Percentiles rank a stretch among this genome's conserved stretches.
These are phyloP conservation scores for Alternaria atra DNA, from an alignment of 2,329 filamentous ascomycete species.

Conservation along the genomic window DNA sequence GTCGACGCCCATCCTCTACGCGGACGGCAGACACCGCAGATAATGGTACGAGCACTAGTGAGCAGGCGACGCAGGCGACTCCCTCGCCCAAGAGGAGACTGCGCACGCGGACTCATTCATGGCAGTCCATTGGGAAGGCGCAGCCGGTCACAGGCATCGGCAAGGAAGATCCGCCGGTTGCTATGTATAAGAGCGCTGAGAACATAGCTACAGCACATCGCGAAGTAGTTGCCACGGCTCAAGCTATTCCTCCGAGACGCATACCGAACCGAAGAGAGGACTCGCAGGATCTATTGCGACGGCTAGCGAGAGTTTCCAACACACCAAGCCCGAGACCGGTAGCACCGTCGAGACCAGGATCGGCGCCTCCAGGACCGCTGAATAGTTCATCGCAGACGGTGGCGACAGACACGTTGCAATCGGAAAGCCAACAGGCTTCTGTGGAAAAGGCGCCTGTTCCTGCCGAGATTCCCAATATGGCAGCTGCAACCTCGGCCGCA, in stretches of 20 bases:
- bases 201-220: slow-evolving; percentile 42
- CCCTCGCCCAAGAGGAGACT: slow-evolving; percentile 21
- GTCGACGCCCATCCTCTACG: slow-evolving; percentile 26
- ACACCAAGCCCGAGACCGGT: slow-evolving; percentile 56
- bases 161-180: slow-evolving; percentile 44
- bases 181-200: slow-evolving; percentile 47
- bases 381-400: slow-evolving; percentile 26
- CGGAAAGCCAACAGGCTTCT: background rate
- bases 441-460: slow-evolving; percentile 9
- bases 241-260: slow-evolving; percentile 37
- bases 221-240: slow-evolving; percentile 34
- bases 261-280: slow-evolving; percentile 50
- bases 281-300: slow-evolving; percentile 57
- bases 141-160: slow-evolving; percentile 36
- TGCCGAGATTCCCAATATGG: background rate
- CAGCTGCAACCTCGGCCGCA: slow-evolving; percentile 5
- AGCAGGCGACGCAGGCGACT: slow-evolving; percentile 11
- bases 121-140: slow-evolving; percentile 42
- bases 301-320: slow-evolving; percentile 57
- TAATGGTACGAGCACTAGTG: slow-evolving; percentile 13
- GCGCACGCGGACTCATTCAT: slow-evolving; percentile 40
- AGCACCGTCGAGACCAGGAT: slow-evolving; percentile 30
- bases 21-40: slow-evolving; percentile 11
- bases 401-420: slow-evolving; percentile 4
- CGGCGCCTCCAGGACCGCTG: slow-evolving; percentile 26